These are phyloP conservation scores for Pneumocystis jirovecii DNA, from an alignment of 1,139 yeast species.

Conservation along the genomic window DNA sequence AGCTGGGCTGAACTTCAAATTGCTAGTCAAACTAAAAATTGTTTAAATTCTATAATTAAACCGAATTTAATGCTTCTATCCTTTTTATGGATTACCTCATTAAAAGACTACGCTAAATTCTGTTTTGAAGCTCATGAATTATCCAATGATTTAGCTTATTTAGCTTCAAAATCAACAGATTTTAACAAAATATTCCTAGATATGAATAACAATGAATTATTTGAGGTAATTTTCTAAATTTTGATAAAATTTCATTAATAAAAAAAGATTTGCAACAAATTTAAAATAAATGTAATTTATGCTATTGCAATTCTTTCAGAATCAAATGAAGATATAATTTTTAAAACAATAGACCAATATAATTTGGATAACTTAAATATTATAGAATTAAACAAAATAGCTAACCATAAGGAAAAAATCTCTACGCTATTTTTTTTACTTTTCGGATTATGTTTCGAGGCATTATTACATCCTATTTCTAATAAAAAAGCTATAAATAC, in stretches of 20 bases:
- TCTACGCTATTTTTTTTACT: slow-evolving; percentile 65
- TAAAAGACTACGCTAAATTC: slow-evolving; percentile 59
- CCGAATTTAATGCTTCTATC: slow-evolving; percentile 47
- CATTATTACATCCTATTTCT: slow-evolving; percentile 28
- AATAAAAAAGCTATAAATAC: slow-evolving; percentile 15
- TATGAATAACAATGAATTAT: not conserved
- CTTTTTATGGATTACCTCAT: slow-evolving; percentile 64
- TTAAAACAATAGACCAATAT: slow-evolving; percentile 29
- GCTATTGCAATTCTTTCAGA: slow-evolving; percentile 59
- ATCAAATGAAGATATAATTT: slow-evolving; percentile 32
- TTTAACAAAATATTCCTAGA: slow-evolving; percentile 6
- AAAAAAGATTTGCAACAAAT: slow-evolving; percentile 21
- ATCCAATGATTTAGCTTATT: slow-evolving; percentile 7
- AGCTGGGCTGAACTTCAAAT: slow-evolving; percentile 80
- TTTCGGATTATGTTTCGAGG: slow-evolving; percentile 73
- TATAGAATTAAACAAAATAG: slow-evolving; percentile 16
- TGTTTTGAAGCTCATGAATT: slow-evolving; percentile 41
- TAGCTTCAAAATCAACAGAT: slow-evolving; percentile 3
- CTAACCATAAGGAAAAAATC: slow-evolving; percentile 37
- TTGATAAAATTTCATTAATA: not conserved
- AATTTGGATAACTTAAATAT: slow-evolving; percentile 7
- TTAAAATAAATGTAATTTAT: slow-evolving; percentile 69
- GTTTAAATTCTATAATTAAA: slow-evolving; percentile 34
- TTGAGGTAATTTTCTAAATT: not conserved
- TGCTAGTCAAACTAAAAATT: slow-evolving; percentile 26